Conservation (phyloP, 1,284 basidiomycete genomes). For the Thecaphora frezii region DNA sequence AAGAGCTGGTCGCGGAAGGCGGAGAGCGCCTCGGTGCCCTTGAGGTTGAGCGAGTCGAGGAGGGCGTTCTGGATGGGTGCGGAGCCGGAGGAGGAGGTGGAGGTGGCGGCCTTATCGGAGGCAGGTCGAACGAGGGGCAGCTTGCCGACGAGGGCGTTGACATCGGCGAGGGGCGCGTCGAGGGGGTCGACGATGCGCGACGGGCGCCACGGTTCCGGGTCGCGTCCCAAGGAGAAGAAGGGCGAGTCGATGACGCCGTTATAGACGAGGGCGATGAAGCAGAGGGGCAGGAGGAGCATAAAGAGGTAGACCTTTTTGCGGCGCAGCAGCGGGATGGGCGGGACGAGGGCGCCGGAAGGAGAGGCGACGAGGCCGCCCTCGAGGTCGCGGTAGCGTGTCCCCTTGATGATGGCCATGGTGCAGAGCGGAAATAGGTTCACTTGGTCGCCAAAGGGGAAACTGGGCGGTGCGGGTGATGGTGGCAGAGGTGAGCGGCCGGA, state of each 20-base stretch:
- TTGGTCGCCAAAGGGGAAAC: too few species aligned
- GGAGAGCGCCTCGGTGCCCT: constrained; percentile 14
- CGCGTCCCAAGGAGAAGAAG: constrained; percentile 1
- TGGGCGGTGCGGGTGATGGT: too few species aligned
- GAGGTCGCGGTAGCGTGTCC: constrained; percentile 9
- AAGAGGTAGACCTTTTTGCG: constrained; percentile 18
- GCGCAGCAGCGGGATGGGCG: constrained; percentile 21
- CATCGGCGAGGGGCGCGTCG: constrained; percentile 5
- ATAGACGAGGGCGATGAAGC: constrained; percentile 21
- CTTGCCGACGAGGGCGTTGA: constrained; percentile 22
- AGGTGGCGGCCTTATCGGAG: too few species aligned
- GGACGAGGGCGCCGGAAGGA: constrained; percentile 16
- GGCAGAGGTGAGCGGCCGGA: too few species aligned
- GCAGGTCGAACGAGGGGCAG: constrained; percentile 4
- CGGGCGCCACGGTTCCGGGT: not conserved
- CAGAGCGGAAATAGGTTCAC: too few species aligned
- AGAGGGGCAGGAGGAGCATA: constrained; percentile 9
- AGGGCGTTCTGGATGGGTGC: constrained; percentile 23
- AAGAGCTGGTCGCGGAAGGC: not conserved
- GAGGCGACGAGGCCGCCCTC: constrained; percentile 10
- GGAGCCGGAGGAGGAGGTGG: not conserved
- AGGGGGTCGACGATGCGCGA: constrained; percentile 18
- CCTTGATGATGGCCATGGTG: not conserved
- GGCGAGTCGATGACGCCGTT: constrained; percentile 7
- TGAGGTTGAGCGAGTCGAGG: constrained; percentile 16